Conservation (phyloP, 2,329 filamentous ascomycete genomes). For the Colletotrichum brevisporum region DNA sequence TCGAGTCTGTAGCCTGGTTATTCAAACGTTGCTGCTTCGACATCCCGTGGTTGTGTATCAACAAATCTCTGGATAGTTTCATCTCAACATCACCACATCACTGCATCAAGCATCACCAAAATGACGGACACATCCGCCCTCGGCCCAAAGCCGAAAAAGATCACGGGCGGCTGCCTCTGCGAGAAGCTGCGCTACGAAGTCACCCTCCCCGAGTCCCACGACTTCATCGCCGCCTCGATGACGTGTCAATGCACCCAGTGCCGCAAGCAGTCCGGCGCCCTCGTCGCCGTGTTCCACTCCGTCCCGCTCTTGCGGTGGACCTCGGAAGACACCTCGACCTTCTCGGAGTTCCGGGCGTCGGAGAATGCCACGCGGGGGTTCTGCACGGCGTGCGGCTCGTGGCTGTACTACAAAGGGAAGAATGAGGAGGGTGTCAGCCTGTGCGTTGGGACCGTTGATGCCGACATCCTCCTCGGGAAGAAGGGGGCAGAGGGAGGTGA, state of each 20-base stretch:
- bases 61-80: not conserved
- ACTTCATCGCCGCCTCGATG: conserved; percentile 58
- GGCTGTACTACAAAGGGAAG: conserved; percentile 61
- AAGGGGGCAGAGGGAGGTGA: conserved; percentile 1
- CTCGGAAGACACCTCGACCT: conserved; percentile 45
- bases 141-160: conserved; percentile 47
- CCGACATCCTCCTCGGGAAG: conserved; percentile 53
- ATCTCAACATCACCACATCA: too few relatives aligned
- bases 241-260: conserved; percentile 71
- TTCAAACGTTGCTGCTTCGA: too few relatives aligned
- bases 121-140: conserved; percentile 13
- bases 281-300: conserved; percentile 59
- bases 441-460: conserved; percentile 61
- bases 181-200: conserved; percentile 63
- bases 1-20: too few relatives aligned
- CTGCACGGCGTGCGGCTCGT: conserved; percentile 63
- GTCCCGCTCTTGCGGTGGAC: conserved; percentile 56
- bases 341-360: conserved; percentile 58
- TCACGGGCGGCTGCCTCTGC: conserved; percentile 68
- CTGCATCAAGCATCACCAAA: not conserved
- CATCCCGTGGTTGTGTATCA: not conserved
- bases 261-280: conserved; percentile 64
- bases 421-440: conserved; percentile 49
- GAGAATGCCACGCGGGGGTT: conserved; percentile 59
- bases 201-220: conserved; percentile 59